These are phyloP conservation scores for Neurospora africana DNA, from an alignment of 495 filamentous ascomycete species.

Conservation along the genomic window DNA sequence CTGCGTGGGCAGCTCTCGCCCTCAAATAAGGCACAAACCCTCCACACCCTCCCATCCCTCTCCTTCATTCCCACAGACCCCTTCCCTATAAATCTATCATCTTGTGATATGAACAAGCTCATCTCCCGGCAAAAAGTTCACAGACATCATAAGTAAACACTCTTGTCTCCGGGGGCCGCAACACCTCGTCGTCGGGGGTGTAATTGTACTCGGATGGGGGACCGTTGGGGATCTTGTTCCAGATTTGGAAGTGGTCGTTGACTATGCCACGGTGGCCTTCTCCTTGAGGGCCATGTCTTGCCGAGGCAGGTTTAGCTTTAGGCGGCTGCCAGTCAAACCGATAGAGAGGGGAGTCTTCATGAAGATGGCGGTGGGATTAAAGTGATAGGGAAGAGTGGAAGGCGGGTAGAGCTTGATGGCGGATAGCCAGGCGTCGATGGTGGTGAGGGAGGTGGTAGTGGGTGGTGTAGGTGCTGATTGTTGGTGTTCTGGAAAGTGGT, in stretches of 20 bases:
- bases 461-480: background rate
- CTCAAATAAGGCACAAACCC: background rate
- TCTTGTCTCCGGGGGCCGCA: background rate
- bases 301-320: background rate
- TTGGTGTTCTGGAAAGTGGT: background rate
- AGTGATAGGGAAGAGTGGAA: background rate
- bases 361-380: background rate
- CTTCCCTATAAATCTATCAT: background rate
- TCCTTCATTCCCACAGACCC: background rate
- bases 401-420: background rate
- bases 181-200: background rate
- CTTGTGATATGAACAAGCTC: background rate
- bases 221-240: background rate
- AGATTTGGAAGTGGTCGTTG: background rate
- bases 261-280: background rate
- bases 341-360: background rate
- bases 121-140: background rate
- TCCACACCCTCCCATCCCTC: background rate
- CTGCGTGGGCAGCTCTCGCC: background rate
- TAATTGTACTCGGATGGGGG: background rate
- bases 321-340: background rate
- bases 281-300: no score
- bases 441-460: background rate
- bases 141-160: background rate
- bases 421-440: background rate